These are phyloP conservation scores for Lycium barbarum DNA, from an alignment of 257 asterid genomes.

Conservation along the genomic window DNA sequence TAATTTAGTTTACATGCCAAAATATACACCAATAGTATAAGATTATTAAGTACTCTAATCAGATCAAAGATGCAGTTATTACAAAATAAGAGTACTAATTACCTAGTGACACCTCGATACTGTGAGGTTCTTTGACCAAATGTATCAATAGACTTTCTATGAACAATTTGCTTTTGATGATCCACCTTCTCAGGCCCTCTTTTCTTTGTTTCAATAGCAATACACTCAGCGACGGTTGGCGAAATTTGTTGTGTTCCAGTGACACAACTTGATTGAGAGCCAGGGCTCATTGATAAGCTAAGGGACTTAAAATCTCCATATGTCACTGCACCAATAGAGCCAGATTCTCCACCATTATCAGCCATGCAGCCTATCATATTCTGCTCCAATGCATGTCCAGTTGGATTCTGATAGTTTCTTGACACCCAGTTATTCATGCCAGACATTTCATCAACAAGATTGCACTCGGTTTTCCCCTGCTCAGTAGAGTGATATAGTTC, in stretches of 20 bases:
- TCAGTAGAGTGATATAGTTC: constrained; percentile 52
- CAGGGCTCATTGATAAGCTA: constrained; percentile 94
- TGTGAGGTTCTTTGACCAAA: constrained; percentile 97
- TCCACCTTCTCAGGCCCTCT: constrained; percentile 70
- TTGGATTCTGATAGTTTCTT: constrained; percentile 45
- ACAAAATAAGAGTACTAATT: not conserved
- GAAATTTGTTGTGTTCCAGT: constrained; percentile 64
- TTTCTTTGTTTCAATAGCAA: constrained; percentile 65
- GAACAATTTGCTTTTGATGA: constrained; percentile 70
- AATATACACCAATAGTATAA: not conserved
- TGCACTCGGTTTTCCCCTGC: constrained; percentile 35
- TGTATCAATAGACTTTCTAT: constrained; percentile 91
- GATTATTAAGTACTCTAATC: not conserved
- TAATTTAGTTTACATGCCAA: constrained; percentile 33
- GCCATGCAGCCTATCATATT: constrained; percentile 47
- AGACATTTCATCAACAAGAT: constrained; percentile 46
- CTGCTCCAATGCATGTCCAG: constrained; percentile 45
- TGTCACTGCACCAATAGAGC: constrained; percentile 53
- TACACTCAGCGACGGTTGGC: constrained; percentile 52
- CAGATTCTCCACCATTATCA: constrained; percentile 49
- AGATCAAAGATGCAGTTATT: not conserved
- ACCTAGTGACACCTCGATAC: constrained; percentile 98
- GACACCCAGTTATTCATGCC: constrained; percentile 67
- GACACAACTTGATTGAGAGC: constrained; percentile 87
- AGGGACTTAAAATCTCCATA: constrained; percentile 79